These are phyloP conservation scores for Xylaria venustula DNA, from an alignment of 495 filamentous ascomycete genomes.

Conservation along the genomic window DNA sequence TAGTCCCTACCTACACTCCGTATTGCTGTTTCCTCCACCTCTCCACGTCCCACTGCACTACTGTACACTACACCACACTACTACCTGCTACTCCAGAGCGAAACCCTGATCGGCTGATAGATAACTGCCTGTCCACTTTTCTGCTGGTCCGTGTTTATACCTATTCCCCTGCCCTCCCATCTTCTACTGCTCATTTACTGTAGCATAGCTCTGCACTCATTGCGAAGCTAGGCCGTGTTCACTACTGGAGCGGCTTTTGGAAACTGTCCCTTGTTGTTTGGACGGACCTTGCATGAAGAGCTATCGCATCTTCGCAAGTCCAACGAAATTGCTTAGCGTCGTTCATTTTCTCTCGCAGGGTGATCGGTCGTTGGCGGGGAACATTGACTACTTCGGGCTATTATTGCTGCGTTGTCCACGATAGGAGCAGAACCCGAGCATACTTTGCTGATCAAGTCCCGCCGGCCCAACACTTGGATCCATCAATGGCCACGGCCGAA, in stretches of 20 bases:
- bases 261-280: background rate
- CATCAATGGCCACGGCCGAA: conserved; percentile 19
- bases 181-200: conserved; percentile 3
- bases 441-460: background rate
- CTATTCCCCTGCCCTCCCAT: conserved; percentile 3
- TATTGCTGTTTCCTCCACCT: conserved; percentile 2
- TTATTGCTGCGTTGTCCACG: background rate
- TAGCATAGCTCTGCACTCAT: background rate
- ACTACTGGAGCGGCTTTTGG: conserved; percentile 4
- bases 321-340: background rate
- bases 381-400: background rate
- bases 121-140: conserved; percentile 10
- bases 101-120: conserved; percentile 1
- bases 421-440: background rate
- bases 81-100: background rate
- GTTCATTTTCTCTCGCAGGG: background rate
- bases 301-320: background rate
- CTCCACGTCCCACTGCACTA: conserved; percentile 1
- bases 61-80: background rate
- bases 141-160: background rate
- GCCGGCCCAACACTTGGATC: background rate
- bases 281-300: background rate
- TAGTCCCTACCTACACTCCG: too few relatives aligned
- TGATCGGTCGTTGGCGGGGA: background rate
- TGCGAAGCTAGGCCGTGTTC: background rate